These are phyloP conservation scores for Penicillium capsulatum DNA, from an alignment of 2,329 filamentous ascomycete genomes.

Conservation along the genomic window DNA sequence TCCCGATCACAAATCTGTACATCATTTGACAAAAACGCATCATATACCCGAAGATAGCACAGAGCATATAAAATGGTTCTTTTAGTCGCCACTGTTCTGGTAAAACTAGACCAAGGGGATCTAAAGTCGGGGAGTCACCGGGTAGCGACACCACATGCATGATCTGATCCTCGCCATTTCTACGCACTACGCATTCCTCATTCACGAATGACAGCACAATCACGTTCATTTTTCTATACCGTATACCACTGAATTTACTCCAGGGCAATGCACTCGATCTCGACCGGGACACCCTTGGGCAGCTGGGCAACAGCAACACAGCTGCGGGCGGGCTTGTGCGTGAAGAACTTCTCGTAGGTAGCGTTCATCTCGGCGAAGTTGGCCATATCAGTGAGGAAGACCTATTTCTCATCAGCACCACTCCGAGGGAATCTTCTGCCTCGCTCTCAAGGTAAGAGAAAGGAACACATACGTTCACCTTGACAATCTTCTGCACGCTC, in stretches of 20 bases:
- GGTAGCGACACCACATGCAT: too few species aligned
- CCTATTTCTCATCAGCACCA: constrained; percentile 33
- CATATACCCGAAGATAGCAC: constrained; percentile 13
- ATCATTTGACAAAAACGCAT: constrained; percentile 48
- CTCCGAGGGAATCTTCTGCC: neutral
- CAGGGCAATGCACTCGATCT: constrained; percentile 62
- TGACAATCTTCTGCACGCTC: constrained; percentile 74
- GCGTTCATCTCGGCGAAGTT: constrained; percentile 79
- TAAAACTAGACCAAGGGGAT: too few species aligned
- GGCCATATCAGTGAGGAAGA: constrained; percentile 89
- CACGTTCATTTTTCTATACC: too few species aligned
- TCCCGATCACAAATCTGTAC: constrained; percentile 73
- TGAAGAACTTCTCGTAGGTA: constrained; percentile 67
- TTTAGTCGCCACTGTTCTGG: neutral
- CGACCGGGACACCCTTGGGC: constrained; percentile 60
- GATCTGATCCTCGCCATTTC: too few species aligned
- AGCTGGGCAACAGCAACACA: constrained; percentile 61
- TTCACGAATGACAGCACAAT: too few species aligned
- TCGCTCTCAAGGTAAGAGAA: neutral
- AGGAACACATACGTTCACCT: constrained; percentile 60
- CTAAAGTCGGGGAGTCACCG: too few species aligned
- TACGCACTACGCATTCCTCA: too few species aligned
- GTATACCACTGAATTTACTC: constrained; percentile 35
- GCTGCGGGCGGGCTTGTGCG: constrained; percentile 59
- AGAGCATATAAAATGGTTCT: neutral